Percentiles rank a stretch among this genome's conserved stretches.
Conservation (phyloP, 257 asterid species). For the Vinca minor region DNA sequence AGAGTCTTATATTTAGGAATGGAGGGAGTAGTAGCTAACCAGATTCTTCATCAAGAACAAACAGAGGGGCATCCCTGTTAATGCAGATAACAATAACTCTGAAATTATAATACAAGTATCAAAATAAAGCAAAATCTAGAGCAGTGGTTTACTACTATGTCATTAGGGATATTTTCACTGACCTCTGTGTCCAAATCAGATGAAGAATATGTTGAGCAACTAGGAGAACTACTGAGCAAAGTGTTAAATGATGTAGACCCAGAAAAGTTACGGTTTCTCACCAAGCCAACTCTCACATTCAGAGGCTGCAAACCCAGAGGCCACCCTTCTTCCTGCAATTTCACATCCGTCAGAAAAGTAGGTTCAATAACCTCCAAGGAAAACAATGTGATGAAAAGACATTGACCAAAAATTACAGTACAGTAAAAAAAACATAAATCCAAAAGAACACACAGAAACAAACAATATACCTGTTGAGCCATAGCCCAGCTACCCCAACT, state of each 20-base stretch:
- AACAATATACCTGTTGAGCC: slow-evolving; percentile 17
- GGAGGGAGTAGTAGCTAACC: neutral
- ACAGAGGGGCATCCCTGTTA: slow-evolving; percentile 1
- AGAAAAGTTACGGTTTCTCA: slow-evolving; percentile 26
- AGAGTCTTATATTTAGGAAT: neutral
- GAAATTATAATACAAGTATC: neutral
- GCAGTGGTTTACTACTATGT: neutral
- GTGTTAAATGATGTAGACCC: slow-evolving; percentile 47
- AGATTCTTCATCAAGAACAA: neutral
- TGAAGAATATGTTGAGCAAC: slow-evolving; percentile 33
- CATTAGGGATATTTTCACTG: slow-evolving; percentile 1
- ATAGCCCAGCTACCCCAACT: slow-evolving; percentile 3
- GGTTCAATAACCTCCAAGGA: slow-evolving; percentile 6
- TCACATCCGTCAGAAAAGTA: slow-evolving; percentile 20
- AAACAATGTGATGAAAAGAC: slow-evolving; percentile 7
- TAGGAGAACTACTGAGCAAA: slow-evolving; percentile 29
- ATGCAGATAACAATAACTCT: slow-evolving; percentile 1
- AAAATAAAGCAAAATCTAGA: neutral
- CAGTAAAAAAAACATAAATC: neutral
- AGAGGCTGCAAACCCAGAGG: slow-evolving; percentile 45
- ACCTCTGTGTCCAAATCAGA: slow-evolving; percentile 45
- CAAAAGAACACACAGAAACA: slow-evolving; percentile 3
- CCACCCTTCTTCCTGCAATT: slow-evolving; percentile 50
- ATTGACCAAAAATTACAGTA: slow-evolving; percentile 4
- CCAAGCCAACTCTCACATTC: slow-evolving; percentile 37